Base-by-base conservation (phyloP, 2,329 filamentous ascomycete genomes). In the Gremmenia infestans region DNA sequence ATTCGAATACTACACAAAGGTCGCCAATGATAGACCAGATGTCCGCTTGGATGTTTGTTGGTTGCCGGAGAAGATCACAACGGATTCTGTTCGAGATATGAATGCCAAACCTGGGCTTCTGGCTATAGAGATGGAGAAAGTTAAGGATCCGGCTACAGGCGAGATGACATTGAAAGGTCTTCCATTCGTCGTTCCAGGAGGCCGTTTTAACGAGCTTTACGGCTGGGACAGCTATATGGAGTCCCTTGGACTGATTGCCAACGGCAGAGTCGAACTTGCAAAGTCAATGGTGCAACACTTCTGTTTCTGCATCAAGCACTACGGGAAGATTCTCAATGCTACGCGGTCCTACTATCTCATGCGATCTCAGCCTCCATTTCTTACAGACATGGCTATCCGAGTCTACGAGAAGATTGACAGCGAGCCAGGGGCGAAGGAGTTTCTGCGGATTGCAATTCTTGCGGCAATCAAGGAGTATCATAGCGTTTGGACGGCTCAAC, bases 211-310 rank as follows among this genome's bases (percentile, higher is more conserved):
- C 73, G 94, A 99, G 72, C 75, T 99, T 22, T 99, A 99, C 70
- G 93, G 93, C 48, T 99, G 94, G 94, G 94, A 99, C 73, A 97
- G 91, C 71, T 99, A 97, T 77, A 97, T 99, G 91, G 90, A 93
- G 71, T 94, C 93, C 5, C 78, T 97, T 3, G 94, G 94, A 17
- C 80, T 99, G 56, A 77, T 97, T 57, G 83, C 91, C 65, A 91
- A 93, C 68, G 89, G 94, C 69, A 86, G 89, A 57, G 85, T 91
- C 22, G 85, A 97, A 67, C 76, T 97, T 54, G 91, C 91, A 63
- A 96, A 97, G 76, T 82, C 87, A 50, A 97, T 99, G 91, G 92
- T 97, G 51, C 79, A 83, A 66, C 96, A 99, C 76, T 97, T 97
- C 72, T 95, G 91, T 72, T 99, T 99, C 77, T 96, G 91, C 74